Percentiles rank a stretch among this genome's conserved stretches.
Conservation (phyloP, 2,329 filamentous ascomycete genomes). For the Parafenestella ontariensis region DNA sequence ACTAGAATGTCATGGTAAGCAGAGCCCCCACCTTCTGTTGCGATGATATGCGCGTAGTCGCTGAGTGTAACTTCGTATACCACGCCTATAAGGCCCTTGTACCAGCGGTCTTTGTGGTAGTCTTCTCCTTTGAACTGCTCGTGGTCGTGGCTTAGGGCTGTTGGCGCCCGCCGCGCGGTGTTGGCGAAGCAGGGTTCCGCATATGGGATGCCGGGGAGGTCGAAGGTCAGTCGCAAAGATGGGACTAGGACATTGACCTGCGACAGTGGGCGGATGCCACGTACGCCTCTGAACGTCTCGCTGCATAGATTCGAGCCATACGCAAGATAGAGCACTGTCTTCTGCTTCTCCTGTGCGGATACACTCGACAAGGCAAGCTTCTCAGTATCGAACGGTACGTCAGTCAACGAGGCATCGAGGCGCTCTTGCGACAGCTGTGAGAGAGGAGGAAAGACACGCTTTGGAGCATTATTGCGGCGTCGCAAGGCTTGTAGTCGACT, state of each 20-base stretch:
- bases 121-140: constrained; percentile 24
- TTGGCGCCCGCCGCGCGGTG: constrained; percentile 63
- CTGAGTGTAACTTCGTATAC: constrained; percentile 89
- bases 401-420: constrained; percentile 41
- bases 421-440: constrained; percentile 35
- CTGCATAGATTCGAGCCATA: constrained; percentile 90
- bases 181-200: constrained; percentile 92
- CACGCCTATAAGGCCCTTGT: constrained; percentile 85
- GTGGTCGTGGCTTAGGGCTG: constrained; percentile 28
- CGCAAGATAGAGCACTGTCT: constrained; percentile 59
- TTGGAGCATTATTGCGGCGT: constrained; percentile 6
- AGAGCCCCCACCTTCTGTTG: constrained; percentile 85
- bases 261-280: constrained; percentile 82
- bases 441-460: constrained; percentile 24
- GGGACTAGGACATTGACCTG: constrained; percentile 84
- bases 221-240: constrained; percentile 78
- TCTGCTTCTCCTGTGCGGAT: constrained; percentile 34
- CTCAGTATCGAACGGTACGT: constrained; percentile 30
- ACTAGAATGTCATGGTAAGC: constrained; percentile 86
- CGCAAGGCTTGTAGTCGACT: constrained; percentile 15
- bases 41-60: constrained; percentile 87
- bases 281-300: constrained; percentile 77
- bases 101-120: constrained; percentile 70
- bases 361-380: constrained; percentile 21
- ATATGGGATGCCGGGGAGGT: constrained; percentile 86